Conservation (phyloP, 2,329 filamentous ascomycete genomes). For the Fusarium sp. region DNA sequence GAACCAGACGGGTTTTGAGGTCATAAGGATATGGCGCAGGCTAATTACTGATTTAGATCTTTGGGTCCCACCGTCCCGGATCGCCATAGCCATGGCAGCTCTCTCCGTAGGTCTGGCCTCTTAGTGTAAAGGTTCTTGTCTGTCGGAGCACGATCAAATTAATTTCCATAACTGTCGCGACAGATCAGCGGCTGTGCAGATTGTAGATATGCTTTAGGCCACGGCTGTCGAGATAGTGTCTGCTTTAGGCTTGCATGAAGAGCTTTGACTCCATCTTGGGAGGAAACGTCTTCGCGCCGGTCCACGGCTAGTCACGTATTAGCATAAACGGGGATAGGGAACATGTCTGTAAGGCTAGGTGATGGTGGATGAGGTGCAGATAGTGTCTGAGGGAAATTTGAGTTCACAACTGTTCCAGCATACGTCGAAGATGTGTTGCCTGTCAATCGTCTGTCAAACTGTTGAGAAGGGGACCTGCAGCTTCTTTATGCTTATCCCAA, state of each 20-base stretch:
- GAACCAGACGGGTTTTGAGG: background rate
- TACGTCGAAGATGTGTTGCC: background rate
- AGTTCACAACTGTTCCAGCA: background rate
- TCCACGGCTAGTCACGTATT: background rate
- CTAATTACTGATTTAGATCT: conserved; percentile 17
- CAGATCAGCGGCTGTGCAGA: conserved; percentile 8
- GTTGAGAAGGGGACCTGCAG: background rate
- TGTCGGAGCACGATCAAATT: conserved; percentile 10
- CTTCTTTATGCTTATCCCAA: conserved; percentile 5
- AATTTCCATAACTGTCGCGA: background rate
- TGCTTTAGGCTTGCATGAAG: conserved; percentile 18
- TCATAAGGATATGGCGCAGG: background rate
- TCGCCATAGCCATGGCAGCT: conserved; percentile 14
- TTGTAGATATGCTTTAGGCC: conserved; percentile 9
- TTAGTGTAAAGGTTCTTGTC: background rate
- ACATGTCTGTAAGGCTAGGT: background rate
- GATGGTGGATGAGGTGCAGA: background rate
- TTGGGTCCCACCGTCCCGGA: conserved; percentile 5
- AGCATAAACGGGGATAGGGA: background rate
- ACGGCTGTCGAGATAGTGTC: conserved; percentile 4
- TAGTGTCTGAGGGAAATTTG: background rate
- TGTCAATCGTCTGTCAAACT: background rate
- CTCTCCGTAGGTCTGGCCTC: background rate
- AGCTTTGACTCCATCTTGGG: conserved; percentile 3
- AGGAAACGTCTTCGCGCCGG: conserved; percentile 12